Percentiles rank a stretch among this genome's conserved stretches.
phyloP scores from a whole-genome alignment of 768 basidiomycete species.

The Tephrocybe sp. region DNA sequence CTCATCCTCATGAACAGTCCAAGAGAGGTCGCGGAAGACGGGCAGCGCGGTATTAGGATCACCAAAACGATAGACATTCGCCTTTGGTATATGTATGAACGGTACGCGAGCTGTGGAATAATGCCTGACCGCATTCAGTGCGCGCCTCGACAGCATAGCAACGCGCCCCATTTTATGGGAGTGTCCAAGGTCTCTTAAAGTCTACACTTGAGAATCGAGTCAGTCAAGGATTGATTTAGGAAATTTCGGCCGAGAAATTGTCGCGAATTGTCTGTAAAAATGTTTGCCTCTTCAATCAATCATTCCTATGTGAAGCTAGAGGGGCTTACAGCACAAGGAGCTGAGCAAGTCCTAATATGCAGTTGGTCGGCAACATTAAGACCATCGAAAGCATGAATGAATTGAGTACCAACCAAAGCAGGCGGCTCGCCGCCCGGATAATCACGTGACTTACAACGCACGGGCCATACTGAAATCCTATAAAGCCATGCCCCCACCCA shows the following conservation, averaged over 20 bases:
- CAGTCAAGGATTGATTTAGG: no score
- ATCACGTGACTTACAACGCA: slow-evolving; percentile 18
- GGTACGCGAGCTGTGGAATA: slow-evolving; percentile 10
- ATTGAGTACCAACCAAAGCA: no score
- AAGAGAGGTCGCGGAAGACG: slow-evolving; percentile 52
- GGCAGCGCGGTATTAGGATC: slow-evolving; percentile 46
- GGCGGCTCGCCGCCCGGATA: not conserved
- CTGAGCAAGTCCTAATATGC: no score
- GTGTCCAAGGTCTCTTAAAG: no score
- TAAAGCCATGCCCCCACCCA: slow-evolving; percentile 11
- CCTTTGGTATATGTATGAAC: slow-evolving; percentile 41
- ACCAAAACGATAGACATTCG: slow-evolving; percentile 62
- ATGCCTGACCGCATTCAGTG: not conserved
- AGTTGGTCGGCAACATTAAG: no score
- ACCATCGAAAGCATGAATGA: no score
- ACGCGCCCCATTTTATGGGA: not conserved
- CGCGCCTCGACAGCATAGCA: not conserved
- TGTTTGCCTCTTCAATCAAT: no score
- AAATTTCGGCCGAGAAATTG: no score
- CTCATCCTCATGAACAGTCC: slow-evolving; percentile 62
- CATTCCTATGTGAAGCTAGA: no score
- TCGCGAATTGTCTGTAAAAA: no score
- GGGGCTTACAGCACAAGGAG: no score
- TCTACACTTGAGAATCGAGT: no score
- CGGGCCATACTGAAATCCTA: slow-evolving; percentile 17